Evolutionary conservation across 805 yeast genomes (phyloP), one percentile per base, ranked within the genome.

Genomic region (Ogataea kodamae): DNA sequence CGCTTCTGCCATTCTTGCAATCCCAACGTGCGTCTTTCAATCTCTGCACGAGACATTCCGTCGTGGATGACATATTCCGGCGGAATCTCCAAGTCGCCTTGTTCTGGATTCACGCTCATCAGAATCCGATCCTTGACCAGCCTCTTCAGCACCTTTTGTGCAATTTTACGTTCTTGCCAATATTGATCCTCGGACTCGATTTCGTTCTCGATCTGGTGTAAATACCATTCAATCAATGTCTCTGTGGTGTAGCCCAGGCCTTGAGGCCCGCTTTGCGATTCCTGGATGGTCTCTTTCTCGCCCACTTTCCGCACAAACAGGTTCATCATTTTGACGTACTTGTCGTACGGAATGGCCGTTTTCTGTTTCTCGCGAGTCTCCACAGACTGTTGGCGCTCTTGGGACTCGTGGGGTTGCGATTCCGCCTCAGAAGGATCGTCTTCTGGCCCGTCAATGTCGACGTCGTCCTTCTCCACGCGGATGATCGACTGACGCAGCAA

Each of bases 401-500:
- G 44, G 10, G 31, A 2, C 3, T 31, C 42, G n/a, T n/a, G n/a
- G 2, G 30, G 36, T 17, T 39, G 50, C 9, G 32, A 32, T 21
- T 32, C 39, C 13, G 35, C 34, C 17, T 31, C 25, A 11, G 21
- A 21, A 19, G 22, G 25, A n/a, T 44, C 46, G 5, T 59, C 68
- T 17, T 71, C 83, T 18, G 35, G 42, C 3, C 41, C 53, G 18
- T 72, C 88, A 28, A 90, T 68, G 40, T 86, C 92, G 24, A 90
- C 72, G 56, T 90, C 97, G 48, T 90, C 97, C 57, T 81, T 82
- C 56, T 92, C 97, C 24, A 90, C 97, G 42, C 92, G 77, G 49
- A 92, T 87, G 42, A 90, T 89, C 22, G 96, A 84, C 61, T 87
- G 95, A 56, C 92, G 77, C 49, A 92, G 68, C 43, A 92, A 65